Evolutionary conservation across 2,329 filamentous ascomycete genomes (phyloP).

Genomic region (Penicillium palitans): DNA sequence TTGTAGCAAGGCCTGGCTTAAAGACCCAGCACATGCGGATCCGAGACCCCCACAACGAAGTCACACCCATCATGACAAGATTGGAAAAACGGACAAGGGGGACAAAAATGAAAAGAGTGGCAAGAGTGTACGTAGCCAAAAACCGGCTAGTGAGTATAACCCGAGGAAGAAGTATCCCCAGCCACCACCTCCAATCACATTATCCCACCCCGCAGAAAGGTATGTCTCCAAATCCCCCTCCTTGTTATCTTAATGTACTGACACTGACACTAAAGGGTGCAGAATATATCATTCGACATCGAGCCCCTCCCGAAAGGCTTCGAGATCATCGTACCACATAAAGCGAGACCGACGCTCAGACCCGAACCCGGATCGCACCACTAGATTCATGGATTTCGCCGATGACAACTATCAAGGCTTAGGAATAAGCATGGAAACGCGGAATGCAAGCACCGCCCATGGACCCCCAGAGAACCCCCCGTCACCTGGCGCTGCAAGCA

Average conservation of each 20-base stretch:
- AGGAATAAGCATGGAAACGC: neutral
- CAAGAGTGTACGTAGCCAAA: neutral
- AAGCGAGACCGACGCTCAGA: neutral
- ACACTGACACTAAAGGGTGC: neutral
- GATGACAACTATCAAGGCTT: neutral
- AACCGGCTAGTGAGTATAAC: neutral
- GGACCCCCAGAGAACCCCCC: neutral
- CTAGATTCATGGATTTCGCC: neutral
- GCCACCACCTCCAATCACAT: neutral
- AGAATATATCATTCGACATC: neutral
- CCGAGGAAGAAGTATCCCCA: slow-evolving; percentile 1
- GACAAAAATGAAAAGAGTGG: neutral
- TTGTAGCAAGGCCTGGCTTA: slow-evolving; percentile 15
- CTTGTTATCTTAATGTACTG: neutral
- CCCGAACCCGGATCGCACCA: neutral
- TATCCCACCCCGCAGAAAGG: slow-evolving; percentile 2
- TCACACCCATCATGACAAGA: neutral
- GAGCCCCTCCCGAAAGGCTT: neutral
- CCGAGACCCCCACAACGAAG: neutral
- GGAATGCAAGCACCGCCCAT: neutral
- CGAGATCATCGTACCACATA: neutral
- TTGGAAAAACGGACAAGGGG: neutral
- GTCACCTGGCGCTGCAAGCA: neutral
- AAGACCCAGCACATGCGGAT: slow-evolving; percentile 1
- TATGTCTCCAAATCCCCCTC: neutral